These are phyloP conservation scores for Erodium texanum DNA, from an alignment of 441 rosid species.

Conservation along the genomic window DNA sequence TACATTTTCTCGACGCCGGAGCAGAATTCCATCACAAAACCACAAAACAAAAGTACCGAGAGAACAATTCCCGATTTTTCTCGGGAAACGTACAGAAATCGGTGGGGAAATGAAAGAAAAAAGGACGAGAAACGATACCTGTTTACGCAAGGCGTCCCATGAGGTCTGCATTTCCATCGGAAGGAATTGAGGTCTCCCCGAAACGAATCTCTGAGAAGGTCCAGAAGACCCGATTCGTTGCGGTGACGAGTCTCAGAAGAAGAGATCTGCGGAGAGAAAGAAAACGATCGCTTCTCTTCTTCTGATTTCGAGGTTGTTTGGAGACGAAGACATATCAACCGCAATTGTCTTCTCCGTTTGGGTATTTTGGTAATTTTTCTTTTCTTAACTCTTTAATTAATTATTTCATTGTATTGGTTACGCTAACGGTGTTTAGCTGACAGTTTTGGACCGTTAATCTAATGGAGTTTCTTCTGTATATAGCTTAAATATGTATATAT, in stretches of 20 bases:
- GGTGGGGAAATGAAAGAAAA: not conserved
- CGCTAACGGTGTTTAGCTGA: no score
- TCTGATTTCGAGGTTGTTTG: not conserved
- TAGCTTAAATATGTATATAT: no score
- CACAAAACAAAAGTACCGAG: no score
- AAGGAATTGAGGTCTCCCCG: not conserved
- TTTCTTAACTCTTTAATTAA: no score
- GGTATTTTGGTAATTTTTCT: not conserved
- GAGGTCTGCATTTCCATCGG: conserved; percentile 69
- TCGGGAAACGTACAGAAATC: no score
- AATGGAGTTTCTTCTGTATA: no score
- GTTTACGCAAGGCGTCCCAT: conserved; percentile 88
- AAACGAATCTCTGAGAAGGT: not conserved
- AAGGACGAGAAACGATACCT: conserved; percentile 40
- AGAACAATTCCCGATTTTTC: not conserved
- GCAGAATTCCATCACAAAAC: not conserved
- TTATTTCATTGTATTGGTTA: no score
- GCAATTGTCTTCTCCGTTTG: not conserved
- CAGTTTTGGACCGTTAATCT: no score
- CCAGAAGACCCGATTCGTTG: not conserved
- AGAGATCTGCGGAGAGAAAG: not conserved
- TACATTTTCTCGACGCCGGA: no score
- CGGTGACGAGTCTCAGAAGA: not conserved
- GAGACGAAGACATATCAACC: not conserved
- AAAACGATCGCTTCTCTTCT: not conserved